phyloP scores from a whole-genome alignment of 306 rosid species.

The Canavalia gladiata region DNA sequence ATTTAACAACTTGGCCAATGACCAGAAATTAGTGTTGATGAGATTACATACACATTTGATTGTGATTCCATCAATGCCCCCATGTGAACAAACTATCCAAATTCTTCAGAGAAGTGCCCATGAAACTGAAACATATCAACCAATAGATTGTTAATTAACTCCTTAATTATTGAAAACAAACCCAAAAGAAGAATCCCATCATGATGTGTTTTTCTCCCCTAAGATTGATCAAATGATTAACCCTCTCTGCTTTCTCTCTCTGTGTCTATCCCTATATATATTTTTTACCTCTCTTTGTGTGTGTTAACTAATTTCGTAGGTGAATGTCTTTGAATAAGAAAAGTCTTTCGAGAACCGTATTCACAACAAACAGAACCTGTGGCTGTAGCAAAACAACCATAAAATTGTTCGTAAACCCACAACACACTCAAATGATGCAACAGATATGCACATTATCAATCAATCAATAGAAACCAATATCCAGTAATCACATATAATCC shows the following conservation, averaged over 20 bases:
- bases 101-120: too few species aligned
- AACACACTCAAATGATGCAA: too few species aligned
- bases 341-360: constrained; percentile 49
- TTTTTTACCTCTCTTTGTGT: background rate
- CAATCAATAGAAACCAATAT: too few species aligned
- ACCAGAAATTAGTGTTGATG: too few species aligned
- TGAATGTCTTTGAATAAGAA: constrained; percentile 63
- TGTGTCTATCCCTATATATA: background rate
- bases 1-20: too few species aligned
- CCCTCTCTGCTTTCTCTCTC: background rate
- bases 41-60: too few species aligned
- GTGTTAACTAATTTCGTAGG: background rate
- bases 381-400: constrained; percentile 53
- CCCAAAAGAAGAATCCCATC: background rate
- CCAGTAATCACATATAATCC: too few species aligned
- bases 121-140: too few species aligned
- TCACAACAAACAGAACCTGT: constrained; percentile 56
- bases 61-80: too few species aligned
- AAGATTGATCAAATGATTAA: constrained; percentile 46
- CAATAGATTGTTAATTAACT: background rate
- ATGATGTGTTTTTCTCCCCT: background rate
- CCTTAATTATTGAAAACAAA: constrained; percentile 10
- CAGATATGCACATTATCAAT: too few species aligned
- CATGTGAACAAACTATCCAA: too few species aligned
- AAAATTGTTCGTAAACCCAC: constrained; percentile 57